Evolutionary conservation across 2,329 filamentous ascomycete genomes (phyloP).

Genomic region (Calonectria honghensis): DNA sequence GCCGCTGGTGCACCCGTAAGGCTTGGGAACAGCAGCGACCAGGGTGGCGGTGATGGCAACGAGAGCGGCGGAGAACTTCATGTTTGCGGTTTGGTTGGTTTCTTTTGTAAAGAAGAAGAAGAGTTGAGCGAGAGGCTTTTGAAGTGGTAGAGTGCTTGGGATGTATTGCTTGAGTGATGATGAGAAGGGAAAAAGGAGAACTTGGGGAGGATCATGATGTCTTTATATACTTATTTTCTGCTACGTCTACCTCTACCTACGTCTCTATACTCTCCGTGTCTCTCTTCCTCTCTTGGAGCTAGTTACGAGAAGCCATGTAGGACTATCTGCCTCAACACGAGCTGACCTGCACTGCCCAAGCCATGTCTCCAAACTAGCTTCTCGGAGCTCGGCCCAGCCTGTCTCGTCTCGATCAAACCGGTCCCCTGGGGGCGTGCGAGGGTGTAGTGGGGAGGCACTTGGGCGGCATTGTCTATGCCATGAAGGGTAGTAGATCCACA

Average conservation of each 20-base stretch:
- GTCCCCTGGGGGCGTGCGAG: not conserved
- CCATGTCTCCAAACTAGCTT: slow-evolving; percentile 11
- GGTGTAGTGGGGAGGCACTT: not conserved
- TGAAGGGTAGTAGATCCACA: not conserved
- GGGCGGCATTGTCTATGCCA: not conserved
- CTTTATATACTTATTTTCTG: slow-evolving; percentile 43
- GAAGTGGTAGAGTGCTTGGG: slow-evolving; percentile 21
- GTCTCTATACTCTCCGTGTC: not conserved
- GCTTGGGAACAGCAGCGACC: slow-evolving; percentile 44
- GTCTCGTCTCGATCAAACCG: not conserved
- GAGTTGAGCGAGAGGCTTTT: slow-evolving; percentile 40
- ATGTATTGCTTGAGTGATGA: slow-evolving; percentile 37
- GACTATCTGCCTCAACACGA: slow-evolving; percentile 27
- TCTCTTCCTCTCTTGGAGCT: slow-evolving; percentile 6
- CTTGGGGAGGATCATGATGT: slow-evolving; percentile 10
- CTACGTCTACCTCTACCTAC: not conserved
- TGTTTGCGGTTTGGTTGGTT: slow-evolving; percentile 46
- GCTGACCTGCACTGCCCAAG: slow-evolving; percentile 36
- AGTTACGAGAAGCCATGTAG: not conserved
- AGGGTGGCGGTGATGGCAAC: slow-evolving; percentile 50
- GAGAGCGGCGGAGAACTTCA: slow-evolving; percentile 56
- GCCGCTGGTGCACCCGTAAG: slow-evolving; percentile 56
- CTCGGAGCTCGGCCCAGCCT: slow-evolving; percentile 25
- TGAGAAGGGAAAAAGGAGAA: slow-evolving; percentile 20
- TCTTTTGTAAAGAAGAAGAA: slow-evolving; percentile 21